phyloP scores from a whole-genome alignment of 441 rosid genomes.

The Biscutella auriculata region DNA sequence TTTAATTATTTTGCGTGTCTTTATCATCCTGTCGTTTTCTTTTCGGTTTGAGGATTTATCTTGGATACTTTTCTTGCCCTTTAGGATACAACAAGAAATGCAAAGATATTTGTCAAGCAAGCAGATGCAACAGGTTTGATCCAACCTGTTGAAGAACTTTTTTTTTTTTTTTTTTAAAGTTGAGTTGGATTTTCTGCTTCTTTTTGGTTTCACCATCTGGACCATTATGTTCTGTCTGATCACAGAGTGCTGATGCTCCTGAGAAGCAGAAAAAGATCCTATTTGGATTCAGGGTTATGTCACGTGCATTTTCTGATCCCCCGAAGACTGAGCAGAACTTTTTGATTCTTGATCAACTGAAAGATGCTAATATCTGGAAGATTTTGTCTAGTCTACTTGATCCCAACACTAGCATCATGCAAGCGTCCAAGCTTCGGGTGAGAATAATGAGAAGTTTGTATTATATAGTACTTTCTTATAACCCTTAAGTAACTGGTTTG shows the following conservation, averaged over 20 bases:
- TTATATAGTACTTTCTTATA: neutral
- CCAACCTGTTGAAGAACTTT: neutral
- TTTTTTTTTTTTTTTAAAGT: neutral
- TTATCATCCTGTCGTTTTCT: too few species aligned
- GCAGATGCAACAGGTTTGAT: slow-evolving; percentile 74
- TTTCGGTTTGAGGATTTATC: too few species aligned
- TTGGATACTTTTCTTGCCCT: too few species aligned
- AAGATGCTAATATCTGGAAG: slow-evolving; percentile 93
- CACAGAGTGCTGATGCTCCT: slow-evolving; percentile 73
- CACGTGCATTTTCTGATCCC: slow-evolving; percentile 82
- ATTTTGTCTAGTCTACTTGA: slow-evolving; percentile 62
- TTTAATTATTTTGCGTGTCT: too few species aligned
- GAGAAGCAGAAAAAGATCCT: slow-evolving; percentile 72
- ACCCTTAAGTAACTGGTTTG: slow-evolving; percentile 9
- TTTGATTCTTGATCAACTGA: slow-evolving; percentile 84
- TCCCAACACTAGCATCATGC: slow-evolving; percentile 58
- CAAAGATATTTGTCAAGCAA: slow-evolving; percentile 74
- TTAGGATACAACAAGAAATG: slow-evolving; percentile 99
- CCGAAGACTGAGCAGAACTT: slow-evolving; percentile 79
- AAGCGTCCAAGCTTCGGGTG: slow-evolving; percentile 65
- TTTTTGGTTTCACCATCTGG: neutral
- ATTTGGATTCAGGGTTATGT: slow-evolving; percentile 80
- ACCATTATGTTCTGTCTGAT: slow-evolving; percentile 13
- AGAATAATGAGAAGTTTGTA: slow-evolving; percentile 16
- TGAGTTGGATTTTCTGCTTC: neutral